Conservation (phyloP, 2,329 filamentous ascomycete genomes). For the Penicillium glabrum region DNA sequence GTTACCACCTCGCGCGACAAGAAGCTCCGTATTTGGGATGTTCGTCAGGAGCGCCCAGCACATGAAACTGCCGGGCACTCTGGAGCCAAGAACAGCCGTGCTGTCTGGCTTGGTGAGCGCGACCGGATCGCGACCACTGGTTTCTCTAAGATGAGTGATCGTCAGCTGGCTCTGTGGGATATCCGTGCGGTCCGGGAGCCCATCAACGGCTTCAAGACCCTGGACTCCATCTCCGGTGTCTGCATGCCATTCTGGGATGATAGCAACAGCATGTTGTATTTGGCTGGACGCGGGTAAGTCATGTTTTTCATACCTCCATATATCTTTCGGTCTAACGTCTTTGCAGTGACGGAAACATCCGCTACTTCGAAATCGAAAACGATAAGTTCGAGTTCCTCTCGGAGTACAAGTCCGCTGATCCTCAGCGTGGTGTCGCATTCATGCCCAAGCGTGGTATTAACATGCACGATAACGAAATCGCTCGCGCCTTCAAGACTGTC, state of each 20-base stretch:
- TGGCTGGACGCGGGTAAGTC: constrained; percentile 91
- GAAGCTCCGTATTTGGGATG: constrained; percentile 97
- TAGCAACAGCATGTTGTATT: constrained; percentile 88
- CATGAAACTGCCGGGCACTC: constrained; percentile 83
- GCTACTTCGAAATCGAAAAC: constrained; percentile 97
- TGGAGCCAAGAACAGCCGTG: constrained; percentile 95
- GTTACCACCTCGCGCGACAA: constrained; percentile 97
- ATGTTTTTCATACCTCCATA: neutral
- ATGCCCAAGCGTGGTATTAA: constrained; percentile 93
- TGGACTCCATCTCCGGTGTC: constrained; percentile 95
- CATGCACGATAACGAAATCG: constrained; percentile 93
- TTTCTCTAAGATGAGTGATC: constrained; percentile 97
- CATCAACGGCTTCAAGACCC: constrained; percentile 82
- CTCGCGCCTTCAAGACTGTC: constrained; percentile 95
- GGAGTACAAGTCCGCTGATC: constrained; percentile 95
- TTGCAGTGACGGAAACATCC: constrained; percentile 89
- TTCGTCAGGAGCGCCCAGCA: constrained; percentile 82
- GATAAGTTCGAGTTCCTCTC: constrained; percentile 98
- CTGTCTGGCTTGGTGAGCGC: constrained; percentile 95
- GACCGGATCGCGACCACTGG: constrained; percentile 95
- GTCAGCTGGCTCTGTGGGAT: constrained; percentile 95
- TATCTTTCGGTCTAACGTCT: constrained; percentile 16
- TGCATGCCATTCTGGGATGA: constrained; percentile 99
- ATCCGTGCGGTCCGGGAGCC: constrained; percentile 75
- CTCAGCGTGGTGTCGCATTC: constrained; percentile 92